Evolutionary conservation across 768 basidiomycete species (phyloP), one percentile per base, ranked within the genome.

Genomic region (Postia placenta): DNA sequence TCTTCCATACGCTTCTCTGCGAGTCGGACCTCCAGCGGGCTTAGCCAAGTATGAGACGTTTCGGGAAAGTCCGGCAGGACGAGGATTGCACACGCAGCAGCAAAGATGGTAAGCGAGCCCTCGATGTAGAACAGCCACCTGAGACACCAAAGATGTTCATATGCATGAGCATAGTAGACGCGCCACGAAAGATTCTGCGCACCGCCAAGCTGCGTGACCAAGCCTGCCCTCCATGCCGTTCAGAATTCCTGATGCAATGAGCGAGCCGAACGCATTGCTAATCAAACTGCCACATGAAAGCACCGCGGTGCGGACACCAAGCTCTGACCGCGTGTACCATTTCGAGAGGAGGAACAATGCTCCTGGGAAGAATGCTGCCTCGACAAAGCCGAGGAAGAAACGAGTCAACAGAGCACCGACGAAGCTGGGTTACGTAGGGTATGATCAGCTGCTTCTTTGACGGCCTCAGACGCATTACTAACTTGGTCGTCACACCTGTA

Each of bases 71-170:
- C 87, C 2, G 88, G 88, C 5, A 90, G 74, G 52, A 89, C 68
- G 57, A 79, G 81, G 33, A 80, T 71, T 1, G 85, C 75, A 19
- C 71, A 42, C 22, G 82, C 27, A 27, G 75, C 80, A 42, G 79
- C 67, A 30, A 73, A 60, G 39, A 83, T 68, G 11, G 81, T 86
- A 45, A 83, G 58, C 7, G 70, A 63, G 25, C 84, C 84, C 65
- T 85, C 84, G 26, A 85, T 71, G 57, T 73, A 85, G 68, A 87
- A 87, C 12, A 87, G 69, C 84, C 85, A 89, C 59, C 84, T 84
- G 51, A 36, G 36, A 45, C 3, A 4, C n/a, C n/a, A n/a, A n/a
- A n/a, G n/a, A n/a, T n/a, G n/a, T n/a, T n/a, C n/a, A n/a, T n/a
- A n/a, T n/a, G 14, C 20, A n/a, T n/a, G n/a, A n/a, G n/a, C 36